Conservation (phyloP, 1,139 yeast genomes). For the Waltiozyma sp. region DNA sequence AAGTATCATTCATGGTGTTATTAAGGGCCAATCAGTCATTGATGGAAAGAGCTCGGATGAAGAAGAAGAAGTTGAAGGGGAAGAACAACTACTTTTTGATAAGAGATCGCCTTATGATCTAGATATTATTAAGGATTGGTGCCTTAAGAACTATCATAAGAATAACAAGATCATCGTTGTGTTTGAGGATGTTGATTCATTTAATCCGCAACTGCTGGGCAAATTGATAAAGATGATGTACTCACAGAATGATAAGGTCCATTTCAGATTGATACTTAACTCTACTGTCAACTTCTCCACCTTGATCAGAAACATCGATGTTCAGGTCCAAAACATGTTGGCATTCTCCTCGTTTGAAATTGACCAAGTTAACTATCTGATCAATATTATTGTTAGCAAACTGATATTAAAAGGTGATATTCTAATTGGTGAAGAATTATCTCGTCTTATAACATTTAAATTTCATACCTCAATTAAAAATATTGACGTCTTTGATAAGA, state of each 20-base stretch:
- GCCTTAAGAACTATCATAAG: conserved; percentile 4
- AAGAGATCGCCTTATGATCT: conserved; percentile 18
- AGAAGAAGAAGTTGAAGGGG: conserved; percentile 12
- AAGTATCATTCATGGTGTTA: conserved; percentile 23
- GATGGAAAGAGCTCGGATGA: conserved; percentile 3
- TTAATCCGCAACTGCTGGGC: conserved; percentile 12
- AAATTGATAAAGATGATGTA: conserved; percentile 12
- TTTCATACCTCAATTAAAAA: conserved; percentile 12
- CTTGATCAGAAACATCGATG: conserved; percentile 10
- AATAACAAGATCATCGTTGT: conserved; percentile 15
- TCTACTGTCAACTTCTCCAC: conserved; percentile 12
- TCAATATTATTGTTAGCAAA: conserved; percentile 15
- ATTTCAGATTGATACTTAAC: conserved; percentile 18
- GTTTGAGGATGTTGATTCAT: conserved; percentile 19
- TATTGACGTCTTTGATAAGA: conserved; percentile 27
- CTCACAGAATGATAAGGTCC: conserved; percentile 11
- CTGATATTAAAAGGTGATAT: conserved; percentile 11
- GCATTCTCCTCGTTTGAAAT: conserved; percentile 11
- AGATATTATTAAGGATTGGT: conserved; percentile 18
- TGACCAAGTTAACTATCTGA: conserved; percentile 15
- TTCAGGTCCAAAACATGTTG: conserved; percentile 8
- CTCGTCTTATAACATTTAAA: conserved; percentile 11
- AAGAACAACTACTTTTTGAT: conserved; percentile 10
- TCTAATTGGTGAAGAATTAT: conserved; percentile 14
- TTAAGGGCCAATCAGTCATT: conserved; percentile 1